These are phyloP conservation scores for Prosopis cineraria DNA, from an alignment of 306 rosid genomes.

Conservation along the genomic window DNA sequence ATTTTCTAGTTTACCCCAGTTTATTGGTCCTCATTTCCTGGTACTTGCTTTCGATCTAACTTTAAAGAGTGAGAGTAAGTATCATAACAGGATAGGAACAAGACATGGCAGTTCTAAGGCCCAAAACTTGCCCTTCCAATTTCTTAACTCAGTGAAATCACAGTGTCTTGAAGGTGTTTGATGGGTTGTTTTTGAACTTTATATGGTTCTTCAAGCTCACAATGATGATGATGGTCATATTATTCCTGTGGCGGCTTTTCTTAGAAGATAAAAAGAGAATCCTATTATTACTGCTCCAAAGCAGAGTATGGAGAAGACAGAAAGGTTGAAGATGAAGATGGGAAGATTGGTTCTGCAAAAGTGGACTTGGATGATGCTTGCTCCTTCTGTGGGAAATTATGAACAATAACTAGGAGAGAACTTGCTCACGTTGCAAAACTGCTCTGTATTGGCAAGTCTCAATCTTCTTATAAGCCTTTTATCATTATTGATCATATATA, in stretches of 20 bases:
- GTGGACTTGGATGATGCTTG: slow-evolving; percentile 21
- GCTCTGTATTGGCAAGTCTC: slow-evolving; percentile 37
- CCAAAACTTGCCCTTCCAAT: background rate
- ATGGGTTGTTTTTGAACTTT: slow-evolving; percentile 14
- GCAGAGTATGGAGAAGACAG: slow-evolving; percentile 13
- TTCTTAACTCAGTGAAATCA: background rate
- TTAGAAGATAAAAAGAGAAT: slow-evolving; percentile 27
- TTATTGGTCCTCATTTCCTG: slow-evolving; percentile 10
- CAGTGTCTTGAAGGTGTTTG: background rate
- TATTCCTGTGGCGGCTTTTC: slow-evolving; percentile 22
- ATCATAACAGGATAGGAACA: slow-evolving; percentile 26
- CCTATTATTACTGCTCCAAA: background rate
- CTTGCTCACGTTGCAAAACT: slow-evolving; percentile 39
- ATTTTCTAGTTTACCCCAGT: background rate
- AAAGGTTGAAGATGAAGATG: background rate
- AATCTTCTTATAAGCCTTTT: background rate
- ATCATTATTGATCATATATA: background rate
- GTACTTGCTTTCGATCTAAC: background rate
- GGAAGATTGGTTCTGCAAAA: background rate
- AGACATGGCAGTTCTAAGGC: slow-evolving; percentile 29
- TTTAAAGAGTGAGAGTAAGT: slow-evolving; percentile 3
- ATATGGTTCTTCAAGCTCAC: slow-evolving; percentile 16
- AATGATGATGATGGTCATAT: slow-evolving; percentile 11
- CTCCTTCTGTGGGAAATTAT: slow-evolving; percentile 41
- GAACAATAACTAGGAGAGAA: slow-evolving; percentile 2